phyloP scores from a whole-genome alignment of 345 rosid genomes.

The Rubroshorea leprosula region DNA sequence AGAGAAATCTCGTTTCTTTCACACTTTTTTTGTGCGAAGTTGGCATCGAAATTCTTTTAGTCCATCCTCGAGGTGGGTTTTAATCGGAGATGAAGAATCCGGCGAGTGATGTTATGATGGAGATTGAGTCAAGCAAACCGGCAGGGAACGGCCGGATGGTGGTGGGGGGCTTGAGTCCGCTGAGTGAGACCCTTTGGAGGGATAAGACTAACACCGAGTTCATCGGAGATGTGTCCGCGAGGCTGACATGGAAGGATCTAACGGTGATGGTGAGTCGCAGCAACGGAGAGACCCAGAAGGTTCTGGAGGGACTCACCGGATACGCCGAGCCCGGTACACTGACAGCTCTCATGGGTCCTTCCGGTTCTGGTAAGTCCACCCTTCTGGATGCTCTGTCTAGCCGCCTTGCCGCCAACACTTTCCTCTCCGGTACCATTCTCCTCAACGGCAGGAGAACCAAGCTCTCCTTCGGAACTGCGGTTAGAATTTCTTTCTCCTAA shows the following conservation, averaged over 20 bases:
- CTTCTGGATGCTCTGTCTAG: constrained; percentile 85
- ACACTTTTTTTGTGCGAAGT: neutral
- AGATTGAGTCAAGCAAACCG: constrained; percentile 64
- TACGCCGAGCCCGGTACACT: constrained; percentile 82
- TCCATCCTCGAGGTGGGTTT: too few relatives aligned
- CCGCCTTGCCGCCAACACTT: constrained; percentile 85
- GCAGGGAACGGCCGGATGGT: constrained; percentile 39
- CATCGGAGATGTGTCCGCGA: constrained; percentile 76
- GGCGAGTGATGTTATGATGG: constrained; percentile 33
- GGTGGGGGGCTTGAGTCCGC: constrained; percentile 62
- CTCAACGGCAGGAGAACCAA: constrained; percentile 90
- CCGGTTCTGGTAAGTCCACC: constrained; percentile 92
- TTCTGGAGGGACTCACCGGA: constrained; percentile 80
- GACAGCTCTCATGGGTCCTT: constrained; percentile 94
- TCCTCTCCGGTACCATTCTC: constrained; percentile 75
- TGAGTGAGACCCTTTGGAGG: constrained; percentile 74
- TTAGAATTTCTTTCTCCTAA: constrained; percentile 28
- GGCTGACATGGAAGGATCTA: constrained; percentile 91
- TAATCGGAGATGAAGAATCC: constrained; percentile 9
- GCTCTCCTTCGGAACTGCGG: constrained; percentile 92
- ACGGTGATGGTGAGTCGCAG: constrained; percentile 67
- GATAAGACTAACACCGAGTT: constrained; percentile 49
- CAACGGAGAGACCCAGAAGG: constrained; percentile 68
- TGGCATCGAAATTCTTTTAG: too few relatives aligned
- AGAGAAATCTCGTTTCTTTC: neutral